phyloP scores from a whole-genome alignment of 768 basidiomycete genomes.

The Suillus fuscotomentosus region DNA sequence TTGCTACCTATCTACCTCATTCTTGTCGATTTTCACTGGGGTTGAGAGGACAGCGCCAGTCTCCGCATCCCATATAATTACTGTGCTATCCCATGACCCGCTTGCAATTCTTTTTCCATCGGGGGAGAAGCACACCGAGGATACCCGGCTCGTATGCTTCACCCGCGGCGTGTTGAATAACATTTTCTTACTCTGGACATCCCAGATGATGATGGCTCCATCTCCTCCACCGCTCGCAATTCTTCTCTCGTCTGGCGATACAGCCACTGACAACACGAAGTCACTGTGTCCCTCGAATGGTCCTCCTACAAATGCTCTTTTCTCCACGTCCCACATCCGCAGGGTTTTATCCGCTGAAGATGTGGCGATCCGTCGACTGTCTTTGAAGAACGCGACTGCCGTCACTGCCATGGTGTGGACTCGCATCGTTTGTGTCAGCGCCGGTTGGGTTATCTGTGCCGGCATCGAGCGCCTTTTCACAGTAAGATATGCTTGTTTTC shows the following conservation, averaged over 20 bases:
- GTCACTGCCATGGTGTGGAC: background rate
- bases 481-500: background rate
- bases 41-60: constrained; percentile 8
- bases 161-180: constrained; percentile 23
- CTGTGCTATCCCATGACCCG: background rate
- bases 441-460: background rate
- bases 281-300: constrained; percentile 25
- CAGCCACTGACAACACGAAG: constrained; percentile 20
- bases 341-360: constrained; percentile 23
- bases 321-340: constrained; percentile 27
- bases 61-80: background rate
- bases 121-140: constrained; percentile 11
- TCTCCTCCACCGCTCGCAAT: constrained; percentile 29
- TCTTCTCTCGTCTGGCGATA: constrained; percentile 23
- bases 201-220: constrained; percentile 26
- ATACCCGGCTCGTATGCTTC: constrained; percentile 24
- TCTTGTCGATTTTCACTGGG: too few species aligned
- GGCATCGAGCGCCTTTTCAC: background rate
- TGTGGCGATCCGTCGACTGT: constrained; percentile 22
- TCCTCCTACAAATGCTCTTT: constrained; percentile 12
- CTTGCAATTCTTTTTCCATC: background rate
- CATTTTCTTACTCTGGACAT: constrained; percentile 19
- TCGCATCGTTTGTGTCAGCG: background rate
- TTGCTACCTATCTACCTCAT: too few species aligned
- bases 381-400: constrained; percentile 27